Evolutionary conservation across 2,329 filamentous ascomycete species (phyloP).

Genomic region (Apiospora rasikravindrae): DNA sequence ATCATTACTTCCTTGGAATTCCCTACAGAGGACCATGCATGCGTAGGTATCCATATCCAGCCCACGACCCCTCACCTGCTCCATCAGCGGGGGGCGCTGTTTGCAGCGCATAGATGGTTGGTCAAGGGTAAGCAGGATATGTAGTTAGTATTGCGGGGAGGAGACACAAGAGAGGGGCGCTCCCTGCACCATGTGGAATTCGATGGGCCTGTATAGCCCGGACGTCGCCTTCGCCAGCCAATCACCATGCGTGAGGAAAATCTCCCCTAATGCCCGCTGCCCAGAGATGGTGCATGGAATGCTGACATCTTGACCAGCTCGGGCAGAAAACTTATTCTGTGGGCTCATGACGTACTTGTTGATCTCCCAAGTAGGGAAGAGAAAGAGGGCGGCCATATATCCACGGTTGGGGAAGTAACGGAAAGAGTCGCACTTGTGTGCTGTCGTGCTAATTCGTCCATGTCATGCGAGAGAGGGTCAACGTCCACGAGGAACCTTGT

Average conservation of each 20-base stretch:
- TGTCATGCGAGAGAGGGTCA: not conserved
- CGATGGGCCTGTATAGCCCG: not conserved
- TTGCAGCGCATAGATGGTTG: slow-evolving; percentile 2
- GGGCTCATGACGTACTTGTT: slow-evolving; percentile 11
- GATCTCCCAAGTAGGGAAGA: not conserved
- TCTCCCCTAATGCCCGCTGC: not conserved
- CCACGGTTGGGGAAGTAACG: too few species aligned
- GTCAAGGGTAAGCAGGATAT: not conserved
- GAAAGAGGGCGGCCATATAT: not conserved
- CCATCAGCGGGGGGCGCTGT: not conserved
- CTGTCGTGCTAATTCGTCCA: not conserved
- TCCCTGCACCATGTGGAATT: not conserved
- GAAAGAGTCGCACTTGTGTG: not conserved
- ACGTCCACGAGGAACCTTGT: not conserved
- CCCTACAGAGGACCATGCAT: not conserved
- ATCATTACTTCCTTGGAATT: slow-evolving; percentile 5
- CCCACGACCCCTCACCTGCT: slow-evolving; percentile 1
- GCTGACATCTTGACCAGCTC: not conserved
- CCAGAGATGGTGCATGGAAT: not conserved
- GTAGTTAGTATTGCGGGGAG: slow-evolving; percentile 5
- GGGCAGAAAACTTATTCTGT: slow-evolving; percentile 13
- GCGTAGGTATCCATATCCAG: not conserved
- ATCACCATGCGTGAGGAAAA: not conserved
- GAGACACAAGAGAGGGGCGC: not conserved
- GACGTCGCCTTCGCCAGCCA: not conserved